These are phyloP conservation scores for Irpex rosettiformis DNA, from an alignment of 1,284 basidiomycete species.

Conservation along the genomic window DNA sequence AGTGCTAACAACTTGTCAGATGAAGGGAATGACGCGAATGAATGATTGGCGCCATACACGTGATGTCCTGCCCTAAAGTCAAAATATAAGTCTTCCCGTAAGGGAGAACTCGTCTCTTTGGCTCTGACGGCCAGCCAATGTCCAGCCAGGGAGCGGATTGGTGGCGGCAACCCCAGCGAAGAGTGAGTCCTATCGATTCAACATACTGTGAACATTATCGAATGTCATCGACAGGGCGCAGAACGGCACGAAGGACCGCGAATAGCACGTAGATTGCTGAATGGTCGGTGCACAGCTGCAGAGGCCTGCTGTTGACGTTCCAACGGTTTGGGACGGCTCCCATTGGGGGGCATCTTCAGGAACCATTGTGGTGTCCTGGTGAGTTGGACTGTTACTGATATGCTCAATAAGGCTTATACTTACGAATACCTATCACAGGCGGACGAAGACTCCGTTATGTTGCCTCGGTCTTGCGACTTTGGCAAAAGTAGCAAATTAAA, in stretches of 20 bases:
- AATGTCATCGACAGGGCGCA: not conserved
- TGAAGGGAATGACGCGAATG: not conserved
- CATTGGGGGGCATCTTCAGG: not conserved
- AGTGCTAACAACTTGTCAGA: not conserved
- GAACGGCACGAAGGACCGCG: not conserved
- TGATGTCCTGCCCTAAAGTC: not conserved
- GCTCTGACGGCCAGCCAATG: not conserved
- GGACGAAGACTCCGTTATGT: too few species aligned
- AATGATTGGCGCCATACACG: too few species aligned
- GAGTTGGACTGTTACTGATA: too few species aligned
- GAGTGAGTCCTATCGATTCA: not conserved
- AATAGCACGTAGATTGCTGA: not conserved
- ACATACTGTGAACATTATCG: not conserved
- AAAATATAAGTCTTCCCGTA: not conserved
- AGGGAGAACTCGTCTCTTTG: not conserved
- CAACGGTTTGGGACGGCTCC: not conserved
- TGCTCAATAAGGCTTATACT: too few species aligned
- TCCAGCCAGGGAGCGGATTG: not conserved
- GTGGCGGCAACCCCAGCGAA: not conserved
- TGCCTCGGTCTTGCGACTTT: not conserved
- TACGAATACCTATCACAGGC: too few species aligned
- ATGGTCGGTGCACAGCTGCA: not conserved
- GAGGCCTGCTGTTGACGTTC: not conserved
- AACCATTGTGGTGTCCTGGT: not conserved
- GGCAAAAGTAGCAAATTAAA: slow-evolving; percentile 8